Evolutionary conservation across 768 basidiomycete genomes (phyloP).

Genomic region (Dictyophora rubrovolvata): DNA sequence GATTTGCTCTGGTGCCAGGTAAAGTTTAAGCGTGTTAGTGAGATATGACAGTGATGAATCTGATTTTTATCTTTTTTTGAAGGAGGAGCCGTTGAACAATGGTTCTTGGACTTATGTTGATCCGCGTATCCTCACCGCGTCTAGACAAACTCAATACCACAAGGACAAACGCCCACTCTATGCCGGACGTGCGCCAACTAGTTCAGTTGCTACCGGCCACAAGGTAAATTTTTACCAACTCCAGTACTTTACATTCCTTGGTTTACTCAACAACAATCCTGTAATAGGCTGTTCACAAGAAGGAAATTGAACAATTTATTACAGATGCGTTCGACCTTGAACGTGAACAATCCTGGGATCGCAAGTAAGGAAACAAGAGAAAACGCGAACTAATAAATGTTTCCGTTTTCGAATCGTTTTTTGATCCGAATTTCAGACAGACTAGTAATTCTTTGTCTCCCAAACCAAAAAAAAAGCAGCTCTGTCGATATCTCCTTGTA

Average conservation of each 20-base stretch:
- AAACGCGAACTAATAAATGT: not conserved
- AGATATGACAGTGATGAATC: not conserved
- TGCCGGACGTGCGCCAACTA: constrained; percentile 86
- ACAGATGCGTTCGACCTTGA: constrained; percentile 25
- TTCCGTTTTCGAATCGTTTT: too few relatives aligned
- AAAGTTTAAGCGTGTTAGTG: constrained; percentile 12
- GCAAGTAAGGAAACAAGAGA: not conserved
- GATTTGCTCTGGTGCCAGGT: constrained; percentile 89
- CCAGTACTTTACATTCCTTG: not conserved
- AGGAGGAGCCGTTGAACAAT: constrained; percentile 95
- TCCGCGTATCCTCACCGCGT: constrained; percentile 88
- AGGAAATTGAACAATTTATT: constrained; percentile 70
- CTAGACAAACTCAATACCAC: constrained; percentile 82
- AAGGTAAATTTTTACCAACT: constrained; percentile 42
- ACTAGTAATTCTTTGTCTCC: too few relatives aligned
- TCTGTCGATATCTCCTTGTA: too few relatives aligned
- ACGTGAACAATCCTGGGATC: not conserved
- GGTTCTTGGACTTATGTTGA: constrained; percentile 97
- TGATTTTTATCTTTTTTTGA: constrained; percentile 8
- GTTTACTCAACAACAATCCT: constrained; percentile 16
- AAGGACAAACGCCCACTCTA: constrained; percentile 84
- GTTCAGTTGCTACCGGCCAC: constrained; percentile 87
- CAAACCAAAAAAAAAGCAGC: too few relatives aligned
- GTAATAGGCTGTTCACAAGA: constrained; percentile 69
- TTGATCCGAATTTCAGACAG: too few relatives aligned